A percentile compares a stretch with the other conserved stretches of the same genome.
Evolutionary conservation across 805 yeast genomes (phyloP).

Genomic region (Wickerhamomyces bovis): DNA sequence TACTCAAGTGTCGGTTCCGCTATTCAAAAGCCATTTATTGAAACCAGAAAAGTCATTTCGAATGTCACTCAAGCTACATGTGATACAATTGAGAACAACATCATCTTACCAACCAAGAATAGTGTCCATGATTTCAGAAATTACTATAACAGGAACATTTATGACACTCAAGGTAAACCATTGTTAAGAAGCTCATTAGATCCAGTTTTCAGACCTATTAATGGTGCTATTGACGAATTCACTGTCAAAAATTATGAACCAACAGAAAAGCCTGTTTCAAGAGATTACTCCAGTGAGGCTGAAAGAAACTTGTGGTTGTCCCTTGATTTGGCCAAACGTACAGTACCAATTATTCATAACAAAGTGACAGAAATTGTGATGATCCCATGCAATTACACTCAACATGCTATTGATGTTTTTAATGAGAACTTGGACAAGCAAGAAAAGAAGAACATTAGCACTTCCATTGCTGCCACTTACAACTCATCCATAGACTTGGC

Average conservation of each 20-base stretch:
- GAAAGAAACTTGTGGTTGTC: slow-evolving; percentile 43
- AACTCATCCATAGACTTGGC: slow-evolving; percentile 27
- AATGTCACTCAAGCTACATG: slow-evolving; percentile 30
- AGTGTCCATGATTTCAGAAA: slow-evolving; percentile 43
- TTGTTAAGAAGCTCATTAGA: slow-evolving; percentile 56
- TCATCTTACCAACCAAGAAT: slow-evolving; percentile 43
- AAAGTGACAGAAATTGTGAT: slow-evolving; percentile 23
- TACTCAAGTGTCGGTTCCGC: slow-evolving; percentile 42
- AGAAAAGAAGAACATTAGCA: slow-evolving; percentile 25
- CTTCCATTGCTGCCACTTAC: slow-evolving; percentile 28
- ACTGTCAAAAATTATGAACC: slow-evolving; percentile 41
- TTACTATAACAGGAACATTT: slow-evolving; percentile 42
- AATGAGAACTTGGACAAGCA: slow-evolving; percentile 35
- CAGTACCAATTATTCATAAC: slow-evolving; percentile 29
- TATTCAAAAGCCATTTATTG: slow-evolving; percentile 45
- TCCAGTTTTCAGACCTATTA: slow-evolving; percentile 57
- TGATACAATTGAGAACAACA: slow-evolving; percentile 28
- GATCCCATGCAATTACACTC: slow-evolving; percentile 30
- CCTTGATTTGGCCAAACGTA: slow-evolving; percentile 32
- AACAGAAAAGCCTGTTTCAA: slow-evolving; percentile 32
- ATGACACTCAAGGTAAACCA: slow-evolving; percentile 58
- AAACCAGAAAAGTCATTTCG: slow-evolving; percentile 34
- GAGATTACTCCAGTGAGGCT: slow-evolving; percentile 50
- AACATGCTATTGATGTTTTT: slow-evolving; percentile 34
- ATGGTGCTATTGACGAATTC: slow-evolving; percentile 42